Conservation (phyloP, 192 early-diverging fungal species). For the Geranomyces michiganensis region DNA sequence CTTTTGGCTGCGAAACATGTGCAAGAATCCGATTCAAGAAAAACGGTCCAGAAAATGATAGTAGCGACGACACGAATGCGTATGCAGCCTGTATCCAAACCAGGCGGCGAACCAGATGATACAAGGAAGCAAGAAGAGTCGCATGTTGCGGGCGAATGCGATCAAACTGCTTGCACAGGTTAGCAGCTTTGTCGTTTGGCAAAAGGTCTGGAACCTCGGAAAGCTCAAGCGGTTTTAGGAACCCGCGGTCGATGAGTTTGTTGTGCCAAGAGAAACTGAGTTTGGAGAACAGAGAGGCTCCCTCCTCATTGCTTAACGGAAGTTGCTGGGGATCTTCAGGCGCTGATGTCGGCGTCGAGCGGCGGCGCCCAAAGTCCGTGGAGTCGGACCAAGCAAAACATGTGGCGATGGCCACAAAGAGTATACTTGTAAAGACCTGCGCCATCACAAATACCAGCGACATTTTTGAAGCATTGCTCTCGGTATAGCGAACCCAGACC, state of each 20-base stretch:
- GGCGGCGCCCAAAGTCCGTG: not conserved
- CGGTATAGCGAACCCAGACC: not conserved
- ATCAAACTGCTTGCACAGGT: constrained; percentile 33
- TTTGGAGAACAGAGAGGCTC: constrained; percentile 39
- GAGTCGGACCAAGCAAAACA: not conserved
- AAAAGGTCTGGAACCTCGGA: constrained; percentile 63
- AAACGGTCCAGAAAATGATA: constrained; percentile 41
- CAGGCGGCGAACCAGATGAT: constrained; percentile 18
- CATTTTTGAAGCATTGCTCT: not conserved
- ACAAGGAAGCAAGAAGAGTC: constrained; percentile 31
- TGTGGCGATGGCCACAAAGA: constrained; percentile 13
- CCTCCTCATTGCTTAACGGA: constrained; percentile 5
- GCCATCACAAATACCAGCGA: constrained; percentile 11
- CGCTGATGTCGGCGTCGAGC: not conserved
- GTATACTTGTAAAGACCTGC: not conserved
- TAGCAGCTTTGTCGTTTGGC: constrained; percentile 49
- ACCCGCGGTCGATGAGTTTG: constrained; percentile 59
- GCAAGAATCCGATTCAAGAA: constrained; percentile 51
- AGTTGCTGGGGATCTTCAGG: not conserved
- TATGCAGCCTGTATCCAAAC: constrained; percentile 16
- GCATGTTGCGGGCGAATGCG: not conserved
- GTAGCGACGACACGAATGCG: constrained; percentile 18
- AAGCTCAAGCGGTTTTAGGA: constrained; percentile 56
- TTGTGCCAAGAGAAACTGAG: constrained; percentile 64
- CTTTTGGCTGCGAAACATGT: constrained; percentile 30